These are phyloP conservation scores for Hymenoscyphus albidus DNA, from an alignment of 2,329 filamentous ascomycete genomes.

Conservation along the genomic window DNA sequence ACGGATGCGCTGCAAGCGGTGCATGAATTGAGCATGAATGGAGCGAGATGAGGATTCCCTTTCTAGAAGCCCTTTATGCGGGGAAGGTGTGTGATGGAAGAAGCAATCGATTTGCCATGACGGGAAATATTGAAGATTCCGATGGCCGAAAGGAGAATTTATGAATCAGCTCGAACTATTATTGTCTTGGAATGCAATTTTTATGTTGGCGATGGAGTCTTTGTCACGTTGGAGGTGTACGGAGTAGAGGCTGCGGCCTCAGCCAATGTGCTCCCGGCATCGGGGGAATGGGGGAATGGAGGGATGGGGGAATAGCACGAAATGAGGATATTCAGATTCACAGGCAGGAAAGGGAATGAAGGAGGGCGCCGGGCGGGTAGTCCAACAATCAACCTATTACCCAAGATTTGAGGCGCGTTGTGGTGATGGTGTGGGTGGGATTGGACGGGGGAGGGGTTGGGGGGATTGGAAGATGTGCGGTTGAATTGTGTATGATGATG, in stretches of 20 bases:
- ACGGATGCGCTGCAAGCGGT: not conserved
- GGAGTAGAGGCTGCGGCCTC: not conserved
- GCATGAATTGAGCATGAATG: not conserved
- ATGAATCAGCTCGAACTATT: not conserved
- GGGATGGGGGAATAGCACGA: not conserved
- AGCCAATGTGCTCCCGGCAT: not conserved
- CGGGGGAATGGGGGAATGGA: too few species aligned
- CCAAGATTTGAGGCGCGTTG: not conserved
- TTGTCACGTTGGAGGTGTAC: not conserved
- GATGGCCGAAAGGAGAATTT: not conserved
- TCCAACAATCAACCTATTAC: not conserved
- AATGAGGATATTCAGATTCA: not conserved
- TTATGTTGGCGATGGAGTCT: not conserved
- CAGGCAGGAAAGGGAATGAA: not conserved
- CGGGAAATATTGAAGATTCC: not conserved
- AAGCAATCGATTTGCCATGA: not conserved
- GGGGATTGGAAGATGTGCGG: not conserved
- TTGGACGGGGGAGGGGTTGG: not conserved
- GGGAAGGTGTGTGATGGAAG: not conserved
- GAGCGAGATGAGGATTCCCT: slow-evolving; percentile 5
- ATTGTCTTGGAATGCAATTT: not conserved
- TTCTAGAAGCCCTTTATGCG: slow-evolving; percentile 5
- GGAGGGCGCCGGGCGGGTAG: not conserved
- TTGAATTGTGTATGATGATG: not conserved
- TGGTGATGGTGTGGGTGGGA: not conserved